Evolutionary conservation across 2,329 filamentous ascomycete genomes (phyloP).

Genomic region (Colletotrichum cuscutae): DNA sequence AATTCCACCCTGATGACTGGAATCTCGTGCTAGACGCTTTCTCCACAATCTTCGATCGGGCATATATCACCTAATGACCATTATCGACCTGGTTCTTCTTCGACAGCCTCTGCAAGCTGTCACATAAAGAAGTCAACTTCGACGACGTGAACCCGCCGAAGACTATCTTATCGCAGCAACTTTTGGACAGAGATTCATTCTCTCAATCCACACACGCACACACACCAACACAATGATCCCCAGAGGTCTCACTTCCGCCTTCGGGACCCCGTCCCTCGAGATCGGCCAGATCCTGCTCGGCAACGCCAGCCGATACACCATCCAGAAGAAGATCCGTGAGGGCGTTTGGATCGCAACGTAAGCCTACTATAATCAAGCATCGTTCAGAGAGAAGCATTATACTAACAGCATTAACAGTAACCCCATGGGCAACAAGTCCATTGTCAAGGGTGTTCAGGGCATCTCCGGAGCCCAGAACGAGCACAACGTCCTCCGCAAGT

Average conservation of each 20-base stretch:
- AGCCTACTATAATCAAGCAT: background rate
- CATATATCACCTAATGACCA: conserved; percentile 25
- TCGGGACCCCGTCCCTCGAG: conserved; percentile 32
- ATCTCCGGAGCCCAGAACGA: conserved; percentile 32
- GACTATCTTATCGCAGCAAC: background rate
- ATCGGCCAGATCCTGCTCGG: conserved; percentile 33
- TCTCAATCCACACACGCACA: background rate
- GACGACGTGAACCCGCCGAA: conserved; percentile 3
- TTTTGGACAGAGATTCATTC: background rate
- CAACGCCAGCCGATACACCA: conserved; percentile 32
- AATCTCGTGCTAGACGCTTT: conserved; percentile 21
- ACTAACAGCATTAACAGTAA: background rate
- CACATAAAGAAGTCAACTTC: conserved; percentile 21
- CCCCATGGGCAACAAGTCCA: conserved; percentile 32
- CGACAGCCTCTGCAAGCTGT: conserved; percentile 33
- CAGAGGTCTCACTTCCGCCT: conserved; percentile 26
- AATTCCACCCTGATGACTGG: conserved; percentile 21
- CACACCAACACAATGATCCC: conserved; percentile 21
- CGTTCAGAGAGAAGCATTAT: too few relatives aligned
- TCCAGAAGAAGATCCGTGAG: conserved; percentile 35
- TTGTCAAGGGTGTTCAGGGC: conserved; percentile 32
- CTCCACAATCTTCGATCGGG: background rate
- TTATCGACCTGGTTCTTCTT: conserved; percentile 29
- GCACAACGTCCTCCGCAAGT: conserved; percentile 32
- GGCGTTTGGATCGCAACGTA: conserved; percentile 33